phyloP scores from a whole-genome alignment of 2,329 filamentous ascomycete species.

The Fonsecaea monophora region DNA sequence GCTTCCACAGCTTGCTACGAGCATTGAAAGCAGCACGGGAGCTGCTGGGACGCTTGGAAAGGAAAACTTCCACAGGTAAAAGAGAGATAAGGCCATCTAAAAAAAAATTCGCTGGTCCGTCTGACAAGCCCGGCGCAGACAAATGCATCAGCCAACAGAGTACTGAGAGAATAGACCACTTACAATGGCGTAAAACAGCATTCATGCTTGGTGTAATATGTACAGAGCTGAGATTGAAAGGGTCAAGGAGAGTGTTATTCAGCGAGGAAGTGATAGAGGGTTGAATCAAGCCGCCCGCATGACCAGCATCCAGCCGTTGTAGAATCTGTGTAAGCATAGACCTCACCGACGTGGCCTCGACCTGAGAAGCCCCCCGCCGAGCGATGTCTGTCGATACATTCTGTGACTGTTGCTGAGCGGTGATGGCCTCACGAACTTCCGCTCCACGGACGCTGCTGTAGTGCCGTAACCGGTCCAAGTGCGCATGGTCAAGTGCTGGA shows the following conservation, averaged over 20 bases:
- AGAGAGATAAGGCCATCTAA: neutral
- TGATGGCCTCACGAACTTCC: conserved; percentile 21
- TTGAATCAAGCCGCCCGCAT: conserved; percentile 18
- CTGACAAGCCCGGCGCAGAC: neutral
- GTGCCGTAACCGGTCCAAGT: conserved; percentile 20
- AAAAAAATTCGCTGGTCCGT: neutral
- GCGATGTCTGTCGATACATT: conserved; percentile 6
- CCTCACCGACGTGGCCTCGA: conserved; percentile 22
- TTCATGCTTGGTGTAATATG: conserved; percentile 28
- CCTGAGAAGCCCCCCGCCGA: neutral
- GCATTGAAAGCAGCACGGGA: neutral
- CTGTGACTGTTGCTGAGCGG: conserved; percentile 11
- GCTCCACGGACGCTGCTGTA: conserved; percentile 25
- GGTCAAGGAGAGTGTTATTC: conserved; percentile 23
- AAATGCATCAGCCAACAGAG: neutral
- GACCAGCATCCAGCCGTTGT: conserved; percentile 24
- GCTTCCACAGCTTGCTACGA: neutral
- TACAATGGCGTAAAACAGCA: conserved; percentile 26
- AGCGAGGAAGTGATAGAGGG: conserved; percentile 9
- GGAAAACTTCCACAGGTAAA: neutral
- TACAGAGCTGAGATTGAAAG: conserved; percentile 27
- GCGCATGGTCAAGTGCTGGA: conserved; percentile 15
- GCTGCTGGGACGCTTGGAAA: neutral
- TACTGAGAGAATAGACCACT: neutral
- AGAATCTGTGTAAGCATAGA: conserved; percentile 29